Percentiles rank a stretch among this genome's conserved stretches.
These are phyloP conservation scores for Colletotrichum sp. DNA, from an alignment of 2,329 filamentous ascomycete genomes.

Conservation along the genomic window DNA sequence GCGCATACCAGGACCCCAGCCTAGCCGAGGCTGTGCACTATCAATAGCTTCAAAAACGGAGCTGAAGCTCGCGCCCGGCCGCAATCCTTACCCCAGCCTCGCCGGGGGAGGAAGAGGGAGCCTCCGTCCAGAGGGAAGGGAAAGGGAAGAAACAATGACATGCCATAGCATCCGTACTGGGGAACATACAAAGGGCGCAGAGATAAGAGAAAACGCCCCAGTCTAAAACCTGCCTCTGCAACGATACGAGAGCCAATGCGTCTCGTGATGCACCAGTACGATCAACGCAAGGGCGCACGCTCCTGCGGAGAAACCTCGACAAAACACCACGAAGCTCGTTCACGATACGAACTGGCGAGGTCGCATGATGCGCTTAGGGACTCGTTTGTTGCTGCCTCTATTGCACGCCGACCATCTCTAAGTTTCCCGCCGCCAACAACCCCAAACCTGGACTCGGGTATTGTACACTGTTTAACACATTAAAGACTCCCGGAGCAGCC, in stretches of 20 bases:
- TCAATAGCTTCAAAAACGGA: slow-evolving; percentile 13
- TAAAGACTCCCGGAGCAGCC: not conserved
- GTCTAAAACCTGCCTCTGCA: not conserved
- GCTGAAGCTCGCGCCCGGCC: not conserved
- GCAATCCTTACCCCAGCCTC: not conserved
- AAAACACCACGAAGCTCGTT: not conserved
- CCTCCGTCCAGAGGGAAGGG: not conserved
- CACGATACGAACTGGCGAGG: not conserved
- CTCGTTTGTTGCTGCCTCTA: not conserved
- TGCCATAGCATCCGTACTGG: not conserved
- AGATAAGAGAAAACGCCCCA: not conserved
- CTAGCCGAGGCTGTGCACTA: slow-evolving; percentile 6
- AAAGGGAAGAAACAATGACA: not conserved
- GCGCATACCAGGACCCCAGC: not conserved
- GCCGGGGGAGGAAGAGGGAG: not conserved
- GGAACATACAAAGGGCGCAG: not conserved
- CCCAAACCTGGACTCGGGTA: slow-evolving; percentile 21
- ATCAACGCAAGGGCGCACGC: not conserved
- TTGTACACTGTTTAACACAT: slow-evolving; percentile 21
- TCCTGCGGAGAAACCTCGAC: not conserved
- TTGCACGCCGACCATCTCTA: not conserved
- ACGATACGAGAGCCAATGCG: not conserved
- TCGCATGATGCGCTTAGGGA: not conserved
- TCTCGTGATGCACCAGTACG: not conserved
- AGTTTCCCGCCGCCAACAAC: slow-evolving; percentile 11